Conservation (phyloP, 805 yeast species). For the Schizosaccharomyces octosporus region DNA sequence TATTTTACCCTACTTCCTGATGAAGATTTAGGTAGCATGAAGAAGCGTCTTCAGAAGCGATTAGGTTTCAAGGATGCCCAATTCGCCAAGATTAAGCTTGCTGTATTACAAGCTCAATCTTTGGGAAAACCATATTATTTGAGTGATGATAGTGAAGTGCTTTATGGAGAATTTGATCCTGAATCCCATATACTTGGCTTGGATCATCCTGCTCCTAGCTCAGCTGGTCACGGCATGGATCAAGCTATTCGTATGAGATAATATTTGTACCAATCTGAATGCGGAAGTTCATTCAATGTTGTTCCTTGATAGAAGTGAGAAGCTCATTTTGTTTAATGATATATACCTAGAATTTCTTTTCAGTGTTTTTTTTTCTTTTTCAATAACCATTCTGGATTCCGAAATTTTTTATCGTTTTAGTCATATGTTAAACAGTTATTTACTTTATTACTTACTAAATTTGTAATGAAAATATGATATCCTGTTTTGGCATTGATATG, state of each 20-base stretch:
- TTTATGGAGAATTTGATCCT: conserved; percentile 17
- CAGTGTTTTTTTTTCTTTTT: too few species aligned
- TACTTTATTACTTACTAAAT: too few species aligned
- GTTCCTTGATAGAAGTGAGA: too few species aligned
- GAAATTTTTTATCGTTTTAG: too few species aligned
- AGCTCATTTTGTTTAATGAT: too few species aligned
- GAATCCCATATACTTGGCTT: conserved; percentile 35
- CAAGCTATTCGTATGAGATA: background rate
- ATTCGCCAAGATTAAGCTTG: conserved; percentile 50
- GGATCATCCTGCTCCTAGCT: conserved; percentile 42
- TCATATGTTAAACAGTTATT: too few species aligned
- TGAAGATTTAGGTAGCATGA: conserved; percentile 40
- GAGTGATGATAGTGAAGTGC: conserved; percentile 26
- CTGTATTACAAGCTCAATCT: conserved; percentile 19
- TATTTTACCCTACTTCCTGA: conserved; percentile 43
- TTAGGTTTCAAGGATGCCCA: conserved; percentile 49
- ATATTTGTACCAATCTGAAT: too few species aligned
- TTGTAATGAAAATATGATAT: too few species aligned
- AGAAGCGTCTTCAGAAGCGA: conserved; percentile 36
- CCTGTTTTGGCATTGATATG: too few species aligned
- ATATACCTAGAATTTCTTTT: too few species aligned
- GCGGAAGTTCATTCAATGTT: too few species aligned
- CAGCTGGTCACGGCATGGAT: background rate
- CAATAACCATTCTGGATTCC: too few species aligned
- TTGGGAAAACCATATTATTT: conserved; percentile 13